A percentile compares a stretch with the other conserved stretches of the same genome.
These are phyloP conservation scores for Mortierella alpina DNA, from an alignment of 192 early-diverging fungal species.

Conservation along the genomic window DNA sequence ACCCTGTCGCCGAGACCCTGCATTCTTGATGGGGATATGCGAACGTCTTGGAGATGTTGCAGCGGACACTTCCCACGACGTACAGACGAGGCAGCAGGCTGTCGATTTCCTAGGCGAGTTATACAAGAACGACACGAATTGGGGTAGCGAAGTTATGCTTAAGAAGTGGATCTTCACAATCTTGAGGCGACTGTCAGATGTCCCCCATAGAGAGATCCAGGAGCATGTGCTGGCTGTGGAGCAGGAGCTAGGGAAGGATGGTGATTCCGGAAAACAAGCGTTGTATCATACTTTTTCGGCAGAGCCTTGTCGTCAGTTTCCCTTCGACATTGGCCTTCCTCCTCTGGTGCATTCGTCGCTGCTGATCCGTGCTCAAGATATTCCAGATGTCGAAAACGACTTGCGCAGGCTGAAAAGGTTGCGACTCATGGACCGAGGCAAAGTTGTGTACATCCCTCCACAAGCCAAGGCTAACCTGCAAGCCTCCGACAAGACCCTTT, in stretches of 20 bases:
- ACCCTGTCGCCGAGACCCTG: neutral
- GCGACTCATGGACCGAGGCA: neutral
- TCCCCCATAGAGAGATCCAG: too few relatives aligned
- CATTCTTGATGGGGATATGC: conserved; percentile 2
- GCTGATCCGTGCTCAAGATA: too few relatives aligned
- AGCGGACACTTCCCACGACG: neutral
- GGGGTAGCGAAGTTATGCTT: neutral
- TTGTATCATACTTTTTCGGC: too few relatives aligned
- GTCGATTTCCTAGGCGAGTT: neutral
- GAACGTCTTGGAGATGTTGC: neutral
- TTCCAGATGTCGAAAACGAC: neutral
- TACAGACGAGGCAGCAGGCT: neutral
- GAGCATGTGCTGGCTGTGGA: too few relatives aligned
- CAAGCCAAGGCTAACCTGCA: neutral
- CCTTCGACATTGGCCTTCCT: too few relatives aligned
- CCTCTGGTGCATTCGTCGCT: too few relatives aligned
- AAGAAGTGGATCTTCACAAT: neutral
- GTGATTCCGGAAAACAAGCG: too few relatives aligned
- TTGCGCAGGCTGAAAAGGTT: neutral
- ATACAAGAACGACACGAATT: neutral
- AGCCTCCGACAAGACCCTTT: neutral
- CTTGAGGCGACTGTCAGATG: neutral
- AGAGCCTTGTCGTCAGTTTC: too few relatives aligned
- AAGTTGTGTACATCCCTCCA: neutral
- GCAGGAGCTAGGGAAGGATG: too few relatives aligned